A percentile compares a stretch with the other conserved stretches of the same genome.
Evolutionary conservation across 2,329 filamentous ascomycete genomes (phyloP).

Genomic region (Seiridium unicorne): DNA sequence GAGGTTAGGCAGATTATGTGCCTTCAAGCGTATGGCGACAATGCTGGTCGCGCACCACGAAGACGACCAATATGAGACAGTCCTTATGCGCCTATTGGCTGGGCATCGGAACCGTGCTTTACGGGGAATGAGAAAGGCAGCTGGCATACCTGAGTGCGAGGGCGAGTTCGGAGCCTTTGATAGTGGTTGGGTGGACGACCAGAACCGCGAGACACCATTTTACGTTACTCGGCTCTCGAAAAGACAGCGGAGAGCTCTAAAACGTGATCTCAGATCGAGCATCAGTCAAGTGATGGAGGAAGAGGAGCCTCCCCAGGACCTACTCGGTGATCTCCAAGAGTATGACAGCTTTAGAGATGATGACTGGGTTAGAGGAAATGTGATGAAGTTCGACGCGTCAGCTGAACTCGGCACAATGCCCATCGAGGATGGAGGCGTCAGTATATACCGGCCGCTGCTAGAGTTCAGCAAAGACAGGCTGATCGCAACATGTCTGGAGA

Average conservation of each 20-base stretch:
- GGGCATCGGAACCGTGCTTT: conserved; percentile 71
- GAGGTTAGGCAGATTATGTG: conserved; percentile 62
- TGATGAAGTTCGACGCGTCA: neutral
- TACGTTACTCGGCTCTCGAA: conserved; percentile 32
- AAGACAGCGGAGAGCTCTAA: conserved; percentile 20
- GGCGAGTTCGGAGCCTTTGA: conserved; percentile 70
- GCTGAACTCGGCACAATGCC: conserved; percentile 21
- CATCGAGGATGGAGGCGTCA: conserved; percentile 65
- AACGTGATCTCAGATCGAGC: conserved; percentile 20
- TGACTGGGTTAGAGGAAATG: neutral
- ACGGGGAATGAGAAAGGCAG: conserved; percentile 62
- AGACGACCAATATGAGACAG: conserved; percentile 89
- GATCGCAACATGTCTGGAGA: conserved; percentile 70
- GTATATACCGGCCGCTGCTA: conserved; percentile 68
- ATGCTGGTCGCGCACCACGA: conserved; percentile 82
- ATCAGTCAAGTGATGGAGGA: conserved; percentile 15
- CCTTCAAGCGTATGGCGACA: conserved; percentile 46
- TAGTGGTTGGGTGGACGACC: conserved; percentile 57
- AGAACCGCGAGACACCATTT: conserved; percentile 31
- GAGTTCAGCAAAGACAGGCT: conserved; percentile 70
- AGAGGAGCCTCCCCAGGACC: conserved; percentile 14
- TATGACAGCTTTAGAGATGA: neutral
- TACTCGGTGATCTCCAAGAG: conserved; percentile 6
- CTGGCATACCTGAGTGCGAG: conserved; percentile 80
- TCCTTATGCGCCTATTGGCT: conserved; percentile 72